phyloP scores from a whole-genome alignment of 1,284 basidiomycete species.

The Cutaneotrichosporon sp. region DNA sequence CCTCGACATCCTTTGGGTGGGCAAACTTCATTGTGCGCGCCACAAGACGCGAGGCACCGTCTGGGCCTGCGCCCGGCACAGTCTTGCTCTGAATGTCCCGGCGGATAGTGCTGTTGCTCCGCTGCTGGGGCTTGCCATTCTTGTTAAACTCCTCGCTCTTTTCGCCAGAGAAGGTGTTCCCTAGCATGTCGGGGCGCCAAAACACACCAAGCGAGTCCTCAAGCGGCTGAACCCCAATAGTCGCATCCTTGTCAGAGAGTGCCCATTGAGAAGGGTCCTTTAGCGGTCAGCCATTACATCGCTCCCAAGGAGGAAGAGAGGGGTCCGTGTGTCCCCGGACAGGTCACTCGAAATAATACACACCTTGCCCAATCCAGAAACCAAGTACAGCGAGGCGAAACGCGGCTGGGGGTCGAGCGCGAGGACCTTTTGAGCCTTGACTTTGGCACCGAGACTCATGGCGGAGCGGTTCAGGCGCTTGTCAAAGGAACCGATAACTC shows the following conservation, averaged over 20 bases:
- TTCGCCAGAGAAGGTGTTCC: slow-evolving; percentile 75
- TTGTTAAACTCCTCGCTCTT: slow-evolving; percentile 22
- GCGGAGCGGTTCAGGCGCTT: slow-evolving; percentile 17
- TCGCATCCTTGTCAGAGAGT: slow-evolving; percentile 79
- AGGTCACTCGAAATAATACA: slow-evolving; percentile 6
- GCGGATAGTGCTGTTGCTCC: slow-evolving; percentile 43
- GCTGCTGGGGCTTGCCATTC: slow-evolving; percentile 19
- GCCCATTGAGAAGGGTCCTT: slow-evolving; percentile 61
- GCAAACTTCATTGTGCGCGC: slow-evolving; percentile 80
- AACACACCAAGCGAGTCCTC: slow-evolving; percentile 84
- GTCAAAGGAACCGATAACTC: slow-evolving; percentile 19
- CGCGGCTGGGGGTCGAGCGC: slow-evolving; percentile 34
- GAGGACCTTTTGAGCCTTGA: slow-evolving; percentile 36
- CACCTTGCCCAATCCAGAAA: slow-evolving; percentile 51
- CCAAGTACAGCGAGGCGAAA: slow-evolving; percentile 51
- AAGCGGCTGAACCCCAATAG: slow-evolving; percentile 72
- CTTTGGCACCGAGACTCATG: slow-evolving; percentile 15
- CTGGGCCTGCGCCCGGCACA: slow-evolving; percentile 45
- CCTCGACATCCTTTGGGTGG: slow-evolving; percentile 58
- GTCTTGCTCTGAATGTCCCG: slow-evolving; percentile 50
- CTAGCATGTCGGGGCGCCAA: slow-evolving; percentile 91
- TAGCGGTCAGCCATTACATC: not conserved
- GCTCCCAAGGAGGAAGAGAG: not conserved
- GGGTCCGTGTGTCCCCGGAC: not conserved
- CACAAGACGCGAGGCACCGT: slow-evolving; percentile 61